phyloP scores from a whole-genome alignment of 2,329 filamentous ascomycete genomes.

The Metarhizium humberi region DNA sequence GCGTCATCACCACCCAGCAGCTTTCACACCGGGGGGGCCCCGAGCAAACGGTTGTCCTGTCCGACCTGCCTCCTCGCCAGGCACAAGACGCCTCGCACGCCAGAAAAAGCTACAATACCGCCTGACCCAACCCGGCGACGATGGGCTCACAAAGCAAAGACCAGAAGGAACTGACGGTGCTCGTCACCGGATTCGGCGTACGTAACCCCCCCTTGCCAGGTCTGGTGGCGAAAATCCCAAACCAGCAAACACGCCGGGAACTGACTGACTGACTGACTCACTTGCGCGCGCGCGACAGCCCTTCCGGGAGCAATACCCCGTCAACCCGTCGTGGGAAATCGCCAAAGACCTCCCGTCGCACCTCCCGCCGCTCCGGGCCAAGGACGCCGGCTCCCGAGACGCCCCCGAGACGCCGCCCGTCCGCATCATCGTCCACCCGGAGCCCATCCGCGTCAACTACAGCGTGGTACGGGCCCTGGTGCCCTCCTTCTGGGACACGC shows the following conservation, averaged over 20 bases:
- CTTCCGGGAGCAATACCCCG: slow-evolving; percentile 60
- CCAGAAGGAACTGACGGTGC: slow-evolving; percentile 43
- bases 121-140: not conserved
- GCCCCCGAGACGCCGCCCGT: slow-evolving; percentile 34
- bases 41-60: too few species aligned
- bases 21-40: too few species aligned
- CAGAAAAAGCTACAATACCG: too few species aligned
- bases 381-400: slow-evolving; percentile 23
- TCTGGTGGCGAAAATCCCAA: too few species aligned
- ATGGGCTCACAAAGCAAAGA: slow-evolving; percentile 27
- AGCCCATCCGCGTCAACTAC: slow-evolving; percentile 65
- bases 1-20: too few species aligned
- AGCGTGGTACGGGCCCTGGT: slow-evolving; percentile 52
- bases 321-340: slow-evolving; percentile 79
- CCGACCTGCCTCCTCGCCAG: too few species aligned
- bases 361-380: slow-evolving; percentile 43
- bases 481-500: slow-evolving; percentile 48
- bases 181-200: slow-evolving; percentile 55
- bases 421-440: slow-evolving; percentile 54
- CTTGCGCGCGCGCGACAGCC: slow-evolving; percentile 41
- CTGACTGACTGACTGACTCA: not conserved
- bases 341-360: slow-evolving; percentile 56
- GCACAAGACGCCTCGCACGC: too few species aligned
- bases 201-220: slow-evolving; percentile 13
- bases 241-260: too few species aligned